Base-by-base conservation (phyloP, 306 rosid species). In the Quercus bicolor region DNA sequence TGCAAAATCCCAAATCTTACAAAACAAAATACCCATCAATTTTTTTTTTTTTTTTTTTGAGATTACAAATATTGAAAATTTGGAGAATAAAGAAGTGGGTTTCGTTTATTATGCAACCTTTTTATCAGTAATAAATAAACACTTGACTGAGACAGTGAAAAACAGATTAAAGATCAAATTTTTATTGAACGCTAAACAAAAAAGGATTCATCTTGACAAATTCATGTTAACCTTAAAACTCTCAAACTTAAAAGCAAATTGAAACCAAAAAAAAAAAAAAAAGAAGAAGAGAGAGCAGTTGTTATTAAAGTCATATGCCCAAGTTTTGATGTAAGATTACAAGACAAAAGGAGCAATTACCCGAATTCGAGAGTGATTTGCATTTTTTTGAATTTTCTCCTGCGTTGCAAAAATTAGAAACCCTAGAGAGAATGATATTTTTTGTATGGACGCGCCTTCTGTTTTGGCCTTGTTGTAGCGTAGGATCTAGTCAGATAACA, bases 321-420 rank as follows among this genome's bases (percentile, higher is more conserved):
- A 40, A 11, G 45, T 40, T 40, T 40, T 40, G 45, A 40, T 40
- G 1, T 40, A 40, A 16, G 61, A 72, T 33, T 56, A 43, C 20
- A 8, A 31, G 23, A 12, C 5, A 56, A 51, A 24, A 29, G 20
- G n/a, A 26, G 53, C 34, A 76, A 70, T 72, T 83, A 94, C 97
- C 98, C 93, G 75, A 94, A 94, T 82, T 94, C 98, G 34, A 94
- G 84, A 12, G 97, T 92, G 28, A 92, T 85, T 70, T 88, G 97
- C 98, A 92, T 94, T 16, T 80, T 85, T 85, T 85, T 85, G 23
- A 48, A 13, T 5, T 78, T 65, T 5, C 78, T 53, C 74, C 43
- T 40, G 45, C 0, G 45, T 40, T 68, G 54, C 73, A 13, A 79
- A 77, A 64, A n/a, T 54, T 64, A 68, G 56, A 79, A 87, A 81